phyloP scores from a whole-genome alignment of 2,329 filamentous ascomycete species.

The Clonostachys solani region DNA sequence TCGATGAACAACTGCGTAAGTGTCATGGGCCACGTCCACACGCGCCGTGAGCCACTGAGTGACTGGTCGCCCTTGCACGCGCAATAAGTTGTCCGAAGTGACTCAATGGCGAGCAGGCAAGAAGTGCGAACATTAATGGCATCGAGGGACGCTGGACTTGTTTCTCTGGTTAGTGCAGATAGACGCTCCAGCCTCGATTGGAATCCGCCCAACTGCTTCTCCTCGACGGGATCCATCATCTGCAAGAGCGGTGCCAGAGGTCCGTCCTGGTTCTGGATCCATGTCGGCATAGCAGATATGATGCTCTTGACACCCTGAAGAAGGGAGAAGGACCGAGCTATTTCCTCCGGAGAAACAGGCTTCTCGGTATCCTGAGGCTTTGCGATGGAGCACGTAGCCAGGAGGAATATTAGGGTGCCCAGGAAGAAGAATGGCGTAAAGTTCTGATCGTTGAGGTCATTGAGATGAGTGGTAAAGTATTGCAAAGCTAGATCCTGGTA shows the following conservation, averaged over 20 bases:
- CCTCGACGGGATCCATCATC: not conserved
- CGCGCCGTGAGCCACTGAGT: not conserved
- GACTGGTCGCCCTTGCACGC: not conserved
- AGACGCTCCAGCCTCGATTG: slow-evolving; percentile 3
- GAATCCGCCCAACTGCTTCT: not conserved
- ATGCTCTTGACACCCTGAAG: slow-evolving; percentile 11
- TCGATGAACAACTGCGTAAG: slow-evolving; percentile 9
- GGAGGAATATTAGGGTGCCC: slow-evolving; percentile 9
- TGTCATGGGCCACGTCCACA: slow-evolving; percentile 8
- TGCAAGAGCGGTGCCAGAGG: slow-evolving; percentile 1
- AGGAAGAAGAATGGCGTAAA: slow-evolving; percentile 11
- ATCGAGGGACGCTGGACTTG: slow-evolving; percentile 2
- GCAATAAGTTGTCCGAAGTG: slow-evolving; percentile 4
- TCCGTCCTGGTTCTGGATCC: not conserved
- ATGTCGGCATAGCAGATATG: slow-evolving; percentile 3
- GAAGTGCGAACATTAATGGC: slow-evolving; percentile 2
- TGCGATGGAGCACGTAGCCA: slow-evolving; percentile 9
- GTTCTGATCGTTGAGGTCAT: slow-evolving; percentile 8
- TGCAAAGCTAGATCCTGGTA: slow-evolving; percentile 8
- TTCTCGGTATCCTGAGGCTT: not conserved
- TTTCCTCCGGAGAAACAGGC: slow-evolving; percentile 4
- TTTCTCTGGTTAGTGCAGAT: slow-evolving; percentile 4
- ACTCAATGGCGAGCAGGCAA: slow-evolving; percentile 9
- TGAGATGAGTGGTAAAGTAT: slow-evolving; percentile 7
- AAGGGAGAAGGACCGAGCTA: slow-evolving; percentile 10